Evolutionary conservation across 305 asterid species (phyloP), one percentile per base, ranked within the genome.

Genomic region (Solanum hybrid): DNA sequence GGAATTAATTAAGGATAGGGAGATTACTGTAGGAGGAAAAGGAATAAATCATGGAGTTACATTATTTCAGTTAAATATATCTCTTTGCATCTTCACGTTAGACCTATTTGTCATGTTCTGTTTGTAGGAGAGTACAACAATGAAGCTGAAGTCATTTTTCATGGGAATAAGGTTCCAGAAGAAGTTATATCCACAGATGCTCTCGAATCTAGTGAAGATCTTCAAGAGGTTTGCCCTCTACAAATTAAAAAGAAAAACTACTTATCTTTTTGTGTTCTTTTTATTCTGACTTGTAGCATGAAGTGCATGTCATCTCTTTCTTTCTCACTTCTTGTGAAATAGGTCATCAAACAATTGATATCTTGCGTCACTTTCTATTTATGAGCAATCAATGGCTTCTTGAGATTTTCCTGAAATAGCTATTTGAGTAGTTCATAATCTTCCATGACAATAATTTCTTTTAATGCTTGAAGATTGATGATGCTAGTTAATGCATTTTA

Each of bases 161-260:
- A 36, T 35, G 79, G 34, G 22, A 42, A 60, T 35, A 60, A 88
- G 51, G 35, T 79, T 60, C 86, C 80, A 32, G 86, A 78, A 88
- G 90, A 88, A 71, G 89, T 88, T 32, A 51, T 78, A 88, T 60
- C 89, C 77, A n/a, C 64, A 9, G 87, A 60, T 88, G 85, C 87
- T 88, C 87, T 66, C 69, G 90, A 88, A 88, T 79, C 64, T 79
- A 85, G 88, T 60, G 90, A 51, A 56, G 87, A 88, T 88, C 29
- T 88, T 88, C 88, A 22, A 26, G 88, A 85, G 88, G 88, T 85
- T 64, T 56, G 32, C 69, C 51, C 77, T 34, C 31, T 85, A 32
- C 76, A 32, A 32, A 32, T 60, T 85, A 32, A 60, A 22, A 56
- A 4, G 77, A 32, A 22, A 10, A 82, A 51, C 87, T 46, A 29